phyloP scores from a whole-genome alignment of 768 basidiomycete genomes.

The Lentinus tigrinus region DNA sequence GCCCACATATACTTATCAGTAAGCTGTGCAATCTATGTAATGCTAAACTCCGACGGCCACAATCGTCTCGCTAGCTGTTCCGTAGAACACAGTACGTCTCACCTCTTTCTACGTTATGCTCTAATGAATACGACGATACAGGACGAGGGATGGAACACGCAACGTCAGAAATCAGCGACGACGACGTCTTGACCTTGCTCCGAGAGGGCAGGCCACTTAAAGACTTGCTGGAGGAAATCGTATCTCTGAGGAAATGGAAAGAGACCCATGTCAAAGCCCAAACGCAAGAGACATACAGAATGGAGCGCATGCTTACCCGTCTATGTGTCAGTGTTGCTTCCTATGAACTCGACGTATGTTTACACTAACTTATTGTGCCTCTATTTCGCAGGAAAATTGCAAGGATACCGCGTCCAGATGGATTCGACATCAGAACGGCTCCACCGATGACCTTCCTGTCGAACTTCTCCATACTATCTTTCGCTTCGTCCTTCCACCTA shows the following conservation, averaged over 20 bases:
- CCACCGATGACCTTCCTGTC: not conserved
- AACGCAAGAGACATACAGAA: not conserved
- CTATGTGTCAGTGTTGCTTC: not conserved
- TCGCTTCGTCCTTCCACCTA: not conserved
- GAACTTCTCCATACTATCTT: conserved; percentile 1
- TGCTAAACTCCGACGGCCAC: no score
- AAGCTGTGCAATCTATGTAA: no score
- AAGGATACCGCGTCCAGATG: not conserved
- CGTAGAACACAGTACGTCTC: no score
- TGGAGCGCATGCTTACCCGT: not conserved
- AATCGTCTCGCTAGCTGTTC: no score
- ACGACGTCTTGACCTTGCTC: not conserved
- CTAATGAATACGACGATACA: no score
- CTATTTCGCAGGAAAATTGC: not conserved
- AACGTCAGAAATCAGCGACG: not conserved
- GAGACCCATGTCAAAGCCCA: not conserved
- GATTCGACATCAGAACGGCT: not conserved
- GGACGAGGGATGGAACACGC: no score
- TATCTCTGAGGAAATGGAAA: conserved; percentile 1
- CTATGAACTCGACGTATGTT: not conserved
- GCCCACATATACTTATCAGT: no score
- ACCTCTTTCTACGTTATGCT: no score
- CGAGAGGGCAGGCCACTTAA: not conserved
- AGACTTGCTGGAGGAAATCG: not conserved
- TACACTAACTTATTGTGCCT: not conserved